phyloP scores from a whole-genome alignment of 495 filamentous ascomycete genomes.

The Astrothelium macrocarpum region DNA sequence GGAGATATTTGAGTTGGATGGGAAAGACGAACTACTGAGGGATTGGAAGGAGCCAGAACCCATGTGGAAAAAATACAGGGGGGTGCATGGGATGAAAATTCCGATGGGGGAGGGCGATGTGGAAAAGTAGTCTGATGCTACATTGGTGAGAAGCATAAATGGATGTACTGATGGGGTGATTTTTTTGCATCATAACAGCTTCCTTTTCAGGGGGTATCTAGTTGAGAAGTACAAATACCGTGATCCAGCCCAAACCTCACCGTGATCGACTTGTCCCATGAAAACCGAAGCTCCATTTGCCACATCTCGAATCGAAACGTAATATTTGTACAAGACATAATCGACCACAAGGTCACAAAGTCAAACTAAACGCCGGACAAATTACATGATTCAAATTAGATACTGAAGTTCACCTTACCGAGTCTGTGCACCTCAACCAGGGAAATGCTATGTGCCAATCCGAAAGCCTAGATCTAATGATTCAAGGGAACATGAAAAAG shows the following conservation, averaged over 20 bases:
- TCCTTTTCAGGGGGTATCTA: not conserved
- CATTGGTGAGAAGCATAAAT: no score
- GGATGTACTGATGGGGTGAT: not conserved
- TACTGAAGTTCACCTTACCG: no score
- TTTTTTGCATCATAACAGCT: not conserved
- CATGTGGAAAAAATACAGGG: constrained; percentile 45
- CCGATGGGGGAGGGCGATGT: constrained; percentile 26
- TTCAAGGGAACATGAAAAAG: not conserved
- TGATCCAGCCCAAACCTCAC: not conserved
- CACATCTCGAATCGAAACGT: no score
- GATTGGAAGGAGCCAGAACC: constrained; percentile 52
- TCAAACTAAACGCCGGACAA: no score
- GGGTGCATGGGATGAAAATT: constrained; percentile 54
- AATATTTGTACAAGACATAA: no score
- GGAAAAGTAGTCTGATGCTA: not conserved
- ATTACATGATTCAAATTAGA: no score
- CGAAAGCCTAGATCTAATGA: not conserved
- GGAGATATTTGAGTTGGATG: constrained; percentile 54
- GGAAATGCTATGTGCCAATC: no score
- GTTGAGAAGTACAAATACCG: not conserved
- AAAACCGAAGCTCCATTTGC: no score
- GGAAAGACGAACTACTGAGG: constrained; percentile 39
- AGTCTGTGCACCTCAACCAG: no score
- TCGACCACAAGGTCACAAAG: no score
- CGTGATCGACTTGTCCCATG: no score